Base-by-base conservation (phyloP, 2,329 filamentous ascomycete species). In the Aspergillus quadricinctus region DNA sequence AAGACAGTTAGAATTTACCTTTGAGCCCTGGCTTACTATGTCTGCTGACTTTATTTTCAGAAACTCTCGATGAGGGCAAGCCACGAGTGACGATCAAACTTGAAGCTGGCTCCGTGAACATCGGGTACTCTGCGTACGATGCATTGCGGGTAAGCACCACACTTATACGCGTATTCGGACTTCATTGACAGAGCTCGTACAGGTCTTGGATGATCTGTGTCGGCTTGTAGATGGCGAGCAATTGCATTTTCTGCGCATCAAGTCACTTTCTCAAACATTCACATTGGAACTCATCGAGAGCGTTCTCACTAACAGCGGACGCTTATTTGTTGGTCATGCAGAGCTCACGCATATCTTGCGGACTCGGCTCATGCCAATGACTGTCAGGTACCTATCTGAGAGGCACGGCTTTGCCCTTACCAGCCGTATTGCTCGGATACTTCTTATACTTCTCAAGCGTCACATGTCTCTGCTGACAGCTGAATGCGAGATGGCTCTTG, bases 221-320 rank as follows among this genome's bases (percentile, higher is more conserved):
- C 82, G 96, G 49, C 80, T 96, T 64, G 90, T 92, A 0, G 91
- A 96, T 70, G 89, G 89, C 35, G 88, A 94, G 65, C 86, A 87
- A 43, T 87, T 92, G 3, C 86, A 90, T 61, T 96, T 92, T 66
- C 81, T 99, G 41, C 86, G 86, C 31, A 89, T 94, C 65, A 86
- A 89, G 11, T 84, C 85, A 3, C 80, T 97, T 9, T 86, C 90
- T 0, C 86, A 91, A 64, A 88, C 89, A 0, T 94, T 96, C 64
- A 90, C 92, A 5, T 77, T 99, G 1, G 94, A 99, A 70, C 81
- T 97, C 54, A 91, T 99, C 64, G 92, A 97, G 74, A 93, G 91
- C 0, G 86, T 96, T 52, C 78, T 99, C 57, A 88, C 88, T 25
- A 95, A 92, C 65, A 91, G 97, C 77, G 84, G 87, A n/a, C 80